These are phyloP conservation scores for Fraxinus angustifolia DNA, from an alignment of 305 asterid genomes.

Conservation along the genomic window DNA sequence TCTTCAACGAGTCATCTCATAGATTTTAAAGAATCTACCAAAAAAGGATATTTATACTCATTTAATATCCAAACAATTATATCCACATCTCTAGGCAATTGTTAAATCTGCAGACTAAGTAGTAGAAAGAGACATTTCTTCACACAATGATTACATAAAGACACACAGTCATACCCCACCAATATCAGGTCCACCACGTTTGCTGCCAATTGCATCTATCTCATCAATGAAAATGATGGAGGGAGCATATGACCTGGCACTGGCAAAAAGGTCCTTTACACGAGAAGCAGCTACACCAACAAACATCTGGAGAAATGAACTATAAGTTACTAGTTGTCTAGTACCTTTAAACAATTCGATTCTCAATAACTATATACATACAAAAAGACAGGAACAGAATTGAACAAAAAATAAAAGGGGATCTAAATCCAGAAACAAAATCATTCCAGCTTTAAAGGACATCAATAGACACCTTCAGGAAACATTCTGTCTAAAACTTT, in stretches of 20 bases:
- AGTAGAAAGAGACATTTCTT: conserved; percentile 5
- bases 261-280: conserved; percentile 94
- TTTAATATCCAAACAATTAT: not conserved
- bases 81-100: not conserved
- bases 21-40: conserved; percentile 10
- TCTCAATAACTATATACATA: conserved; percentile 3
- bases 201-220: conserved; percentile 99
- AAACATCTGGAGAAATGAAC: conserved; percentile 70
- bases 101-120: conserved; percentile 17
- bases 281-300: conserved; percentile 99
- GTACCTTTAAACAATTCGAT: conserved; percentile 16
- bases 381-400: not conserved
- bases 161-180: conserved; percentile 77
- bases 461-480: not conserved
- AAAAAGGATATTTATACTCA: conserved; percentile 4
- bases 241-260: conserved; percentile 95
- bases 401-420: not conserved
- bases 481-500: not conserved
- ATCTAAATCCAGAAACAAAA: not conserved
- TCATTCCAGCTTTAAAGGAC: not conserved
- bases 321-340: conserved; percentile 11
- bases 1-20: conserved; percentile 3
- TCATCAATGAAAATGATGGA: conserved; percentile 97
- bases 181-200: conserved; percentile 99
- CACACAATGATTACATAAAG: conserved; percentile 1